Percentiles rank a stretch among this genome's conserved stretches.
These are phyloP conservation scores for Penicillium sp. DNA, from an alignment of 2,329 filamentous ascomycete species.

Conservation along the genomic window DNA sequence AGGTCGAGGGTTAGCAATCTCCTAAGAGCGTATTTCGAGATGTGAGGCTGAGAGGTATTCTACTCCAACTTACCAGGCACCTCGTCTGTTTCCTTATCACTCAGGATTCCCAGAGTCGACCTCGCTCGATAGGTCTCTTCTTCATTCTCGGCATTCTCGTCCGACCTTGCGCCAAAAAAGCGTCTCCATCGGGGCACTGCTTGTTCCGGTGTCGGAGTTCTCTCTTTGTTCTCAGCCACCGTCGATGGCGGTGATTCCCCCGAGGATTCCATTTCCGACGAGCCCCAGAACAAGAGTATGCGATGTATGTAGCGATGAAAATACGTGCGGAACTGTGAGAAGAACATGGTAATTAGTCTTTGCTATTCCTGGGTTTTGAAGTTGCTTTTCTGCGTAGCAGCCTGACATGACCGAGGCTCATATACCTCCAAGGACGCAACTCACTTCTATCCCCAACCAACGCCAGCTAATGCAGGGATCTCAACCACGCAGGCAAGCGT, in stretches of 20 bases:
- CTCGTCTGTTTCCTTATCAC: conserved; percentile 77
- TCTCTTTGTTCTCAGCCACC: neutral
- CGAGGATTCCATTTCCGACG: conserved; percentile 8
- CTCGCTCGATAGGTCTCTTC: conserved; percentile 39
- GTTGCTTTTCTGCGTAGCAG: neutral
- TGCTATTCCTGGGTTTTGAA: neutral
- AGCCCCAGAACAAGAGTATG: neutral
- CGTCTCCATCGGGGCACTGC: conserved; percentile 22
- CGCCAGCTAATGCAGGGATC: conserved; percentile 1
- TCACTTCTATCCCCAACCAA: conserved; percentile 5
- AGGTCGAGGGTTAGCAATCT: conserved; percentile 3
- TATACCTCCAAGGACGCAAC: neutral
- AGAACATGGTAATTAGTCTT: neutral
- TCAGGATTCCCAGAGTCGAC: conserved; percentile 76
- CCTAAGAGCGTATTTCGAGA: neutral
- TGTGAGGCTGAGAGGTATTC: too few species aligned
- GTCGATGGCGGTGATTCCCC: conserved; percentile 3
- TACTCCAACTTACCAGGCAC: conserved; percentile 68
- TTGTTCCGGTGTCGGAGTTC: neutral
- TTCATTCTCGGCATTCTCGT: conserved; percentile 13
- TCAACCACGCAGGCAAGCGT: neutral
- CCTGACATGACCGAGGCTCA: neutral
- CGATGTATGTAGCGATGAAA: neutral
- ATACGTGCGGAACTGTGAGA: neutral
- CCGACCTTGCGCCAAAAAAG: conserved; percentile 16